Percentiles rank a stretch among this genome's conserved stretches.
Evolutionary conservation across 2,329 filamentous ascomycete species (phyloP).

Genomic region (Xylogone sp.): DNA sequence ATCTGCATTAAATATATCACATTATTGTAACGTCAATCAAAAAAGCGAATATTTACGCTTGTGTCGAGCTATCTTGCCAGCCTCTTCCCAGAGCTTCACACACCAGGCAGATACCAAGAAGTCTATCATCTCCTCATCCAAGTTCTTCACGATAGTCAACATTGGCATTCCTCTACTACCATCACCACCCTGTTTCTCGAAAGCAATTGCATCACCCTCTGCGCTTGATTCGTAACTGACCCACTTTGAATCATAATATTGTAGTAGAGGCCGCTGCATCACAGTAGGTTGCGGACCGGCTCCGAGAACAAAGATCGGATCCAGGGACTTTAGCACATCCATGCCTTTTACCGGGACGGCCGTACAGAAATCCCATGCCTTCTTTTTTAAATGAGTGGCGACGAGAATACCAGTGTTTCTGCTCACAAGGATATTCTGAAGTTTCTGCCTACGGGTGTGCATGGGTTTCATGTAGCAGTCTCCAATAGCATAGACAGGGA

Average conservation of each 20-base stretch:
- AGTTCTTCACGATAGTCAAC: background rate
- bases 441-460: background rate
- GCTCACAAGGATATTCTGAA: background rate
- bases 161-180: background rate
- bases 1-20: no score
- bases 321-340: background rate
- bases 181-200: background rate
- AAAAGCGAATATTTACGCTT: background rate
- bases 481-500: background rate
- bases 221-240: background rate
- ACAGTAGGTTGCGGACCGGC: background rate
- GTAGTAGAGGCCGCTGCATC: background rate
- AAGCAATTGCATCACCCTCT: background rate
- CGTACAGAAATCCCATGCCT: background rate
- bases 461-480: background rate
- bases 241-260: background rate
- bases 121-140: background rate
- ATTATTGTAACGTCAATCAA: background rate
- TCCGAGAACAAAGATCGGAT: background rate
- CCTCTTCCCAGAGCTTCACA: background rate
- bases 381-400: background rate
- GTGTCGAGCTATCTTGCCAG: background rate
- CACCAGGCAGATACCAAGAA: background rate
- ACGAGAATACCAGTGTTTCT: background rate
- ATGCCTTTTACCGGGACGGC: background rate